Conservation (phyloP, 306 rosid species). For the Dalbergia cochinchinensis region DNA sequence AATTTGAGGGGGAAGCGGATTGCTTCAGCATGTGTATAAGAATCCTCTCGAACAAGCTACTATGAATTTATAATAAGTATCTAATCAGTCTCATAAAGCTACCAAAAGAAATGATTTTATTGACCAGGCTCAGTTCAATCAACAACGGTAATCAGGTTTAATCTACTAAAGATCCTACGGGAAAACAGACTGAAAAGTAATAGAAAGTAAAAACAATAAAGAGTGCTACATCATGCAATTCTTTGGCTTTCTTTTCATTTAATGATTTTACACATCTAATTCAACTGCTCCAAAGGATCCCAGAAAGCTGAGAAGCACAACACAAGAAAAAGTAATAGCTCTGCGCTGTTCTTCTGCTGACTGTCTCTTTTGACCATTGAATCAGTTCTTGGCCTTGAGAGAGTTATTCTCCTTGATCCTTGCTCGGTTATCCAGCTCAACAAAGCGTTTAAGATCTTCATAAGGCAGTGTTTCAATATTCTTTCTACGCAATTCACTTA, state of each 20-base stretch:
- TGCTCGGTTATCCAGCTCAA: constrained; percentile 82
- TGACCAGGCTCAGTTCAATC: constrained; percentile 38
- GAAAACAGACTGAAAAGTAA: constrained; percentile 13
- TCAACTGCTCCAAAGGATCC: constrained; percentile 42
- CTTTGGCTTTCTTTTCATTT: constrained; percentile 34
- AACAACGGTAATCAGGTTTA: constrained; percentile 24
- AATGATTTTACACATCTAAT: constrained; percentile 31
- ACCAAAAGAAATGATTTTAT: constrained; percentile 15
- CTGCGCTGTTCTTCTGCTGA: background rate
- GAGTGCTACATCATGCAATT: constrained; percentile 29
- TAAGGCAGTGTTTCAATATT: constrained; percentile 64
- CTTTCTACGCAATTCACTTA: constrained; percentile 84
- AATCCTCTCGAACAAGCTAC: constrained; percentile 7
- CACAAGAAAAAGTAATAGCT: constrained; percentile 12
- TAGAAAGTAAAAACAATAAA: constrained; percentile 9
- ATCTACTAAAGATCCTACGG: constrained; percentile 21
- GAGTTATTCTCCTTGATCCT: constrained; percentile 87
- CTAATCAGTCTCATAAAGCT: constrained; percentile 22
- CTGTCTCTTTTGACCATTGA: constrained; percentile 24
- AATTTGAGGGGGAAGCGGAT: constrained; percentile 1
- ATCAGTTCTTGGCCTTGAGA: constrained; percentile 74
- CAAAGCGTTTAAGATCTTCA: constrained; percentile 75
- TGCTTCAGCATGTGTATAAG: constrained; percentile 7
- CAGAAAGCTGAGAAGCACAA: constrained; percentile 40
- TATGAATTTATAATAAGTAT: background rate